phyloP scores from a whole-genome alignment of 768 basidiomycete genomes.

The Rossbeevera mucosa region DNA sequence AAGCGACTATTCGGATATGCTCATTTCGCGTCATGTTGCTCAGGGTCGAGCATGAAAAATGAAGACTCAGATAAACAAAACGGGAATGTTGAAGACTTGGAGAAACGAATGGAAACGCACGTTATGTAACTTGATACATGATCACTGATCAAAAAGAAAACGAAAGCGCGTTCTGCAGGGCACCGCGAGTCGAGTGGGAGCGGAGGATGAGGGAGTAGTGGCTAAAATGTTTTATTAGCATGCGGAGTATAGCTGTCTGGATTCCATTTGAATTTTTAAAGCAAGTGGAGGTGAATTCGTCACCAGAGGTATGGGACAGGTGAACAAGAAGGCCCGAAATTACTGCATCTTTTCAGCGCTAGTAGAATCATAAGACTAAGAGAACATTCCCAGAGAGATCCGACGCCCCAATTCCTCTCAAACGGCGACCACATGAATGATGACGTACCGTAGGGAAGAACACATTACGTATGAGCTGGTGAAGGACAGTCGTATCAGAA shows the following conservation, averaged over 20 bases:
- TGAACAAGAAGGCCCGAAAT: not conserved
- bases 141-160: too few species aligned
- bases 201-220: not conserved
- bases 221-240: too few species aligned
- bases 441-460: not conserved
- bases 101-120: not conserved
- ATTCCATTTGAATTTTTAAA: not conserved
- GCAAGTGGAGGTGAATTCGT: not conserved
- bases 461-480: not conserved
- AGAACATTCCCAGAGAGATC: not conserved
- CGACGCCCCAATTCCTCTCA: not conserved
- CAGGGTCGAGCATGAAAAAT: slow-evolving; percentile 11
- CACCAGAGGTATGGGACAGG: not conserved
- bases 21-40: slow-evolving; percentile 1
- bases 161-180: not conserved
- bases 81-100: not conserved
- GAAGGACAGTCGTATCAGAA: not conserved
- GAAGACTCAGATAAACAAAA: not conserved
- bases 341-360: not conserved
- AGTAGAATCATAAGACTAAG: not conserved
- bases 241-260: not conserved
- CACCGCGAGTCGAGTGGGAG: not conserved
- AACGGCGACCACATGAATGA: slow-evolving; percentile 1
- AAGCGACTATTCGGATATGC: slow-evolving; percentile 5
- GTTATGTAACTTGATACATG: not conserved